phyloP scores from a whole-genome alignment of 2,329 filamentous ascomycete species.

The Penicillium expansum region DNA sequence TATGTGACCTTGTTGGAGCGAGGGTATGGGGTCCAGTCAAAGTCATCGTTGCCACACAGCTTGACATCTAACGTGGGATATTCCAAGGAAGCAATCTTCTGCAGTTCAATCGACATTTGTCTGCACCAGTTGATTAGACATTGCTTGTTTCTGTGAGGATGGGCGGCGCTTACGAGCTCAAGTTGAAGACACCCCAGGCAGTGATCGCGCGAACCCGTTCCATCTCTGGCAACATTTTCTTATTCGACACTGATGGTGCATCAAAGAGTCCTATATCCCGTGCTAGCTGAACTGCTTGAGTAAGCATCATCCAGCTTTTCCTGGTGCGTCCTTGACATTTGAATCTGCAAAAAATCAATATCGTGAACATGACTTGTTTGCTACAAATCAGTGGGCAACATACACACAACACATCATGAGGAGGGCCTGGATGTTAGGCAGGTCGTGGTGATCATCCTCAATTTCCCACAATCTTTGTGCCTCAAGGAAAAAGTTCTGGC shows the following conservation, averaged over 20 bases:
- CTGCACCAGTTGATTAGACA: conserved; percentile 20
- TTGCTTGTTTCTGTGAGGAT: background rate
- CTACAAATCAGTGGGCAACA: conserved; percentile 11
- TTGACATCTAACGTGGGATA: conserved; percentile 19
- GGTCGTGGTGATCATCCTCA: conserved; percentile 33
- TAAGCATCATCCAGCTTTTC: conserved; percentile 32
- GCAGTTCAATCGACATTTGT: conserved; percentile 29
- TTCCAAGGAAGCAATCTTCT: conserved; percentile 19
- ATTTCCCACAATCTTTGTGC: conserved; percentile 37
- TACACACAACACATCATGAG: conserved; percentile 35
- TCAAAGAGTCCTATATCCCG: conserved; percentile 33
- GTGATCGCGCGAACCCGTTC: conserved; percentile 25
- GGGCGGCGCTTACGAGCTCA: conserved; percentile 28
- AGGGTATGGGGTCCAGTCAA: conserved; percentile 36
- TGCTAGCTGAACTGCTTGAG: conserved; percentile 32
- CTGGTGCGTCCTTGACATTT: conserved; percentile 28
- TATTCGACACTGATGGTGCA: conserved; percentile 10
- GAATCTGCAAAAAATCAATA: conserved; percentile 26
- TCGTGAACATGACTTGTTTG: background rate
- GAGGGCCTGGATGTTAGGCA: conserved; percentile 39
- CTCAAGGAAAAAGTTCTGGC: conserved; percentile 36
- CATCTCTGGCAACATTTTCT: conserved; percentile 16
- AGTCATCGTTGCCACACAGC: conserved; percentile 15
- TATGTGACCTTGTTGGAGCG: conserved; percentile 30
- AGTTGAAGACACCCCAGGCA: conserved; percentile 32